Percentiles rank a stretch among this genome's conserved stretches.
These are phyloP conservation scores for Suhomyces canberraensis DNA, from an alignment of 805 yeast genomes.

Conservation along the genomic window DNA sequence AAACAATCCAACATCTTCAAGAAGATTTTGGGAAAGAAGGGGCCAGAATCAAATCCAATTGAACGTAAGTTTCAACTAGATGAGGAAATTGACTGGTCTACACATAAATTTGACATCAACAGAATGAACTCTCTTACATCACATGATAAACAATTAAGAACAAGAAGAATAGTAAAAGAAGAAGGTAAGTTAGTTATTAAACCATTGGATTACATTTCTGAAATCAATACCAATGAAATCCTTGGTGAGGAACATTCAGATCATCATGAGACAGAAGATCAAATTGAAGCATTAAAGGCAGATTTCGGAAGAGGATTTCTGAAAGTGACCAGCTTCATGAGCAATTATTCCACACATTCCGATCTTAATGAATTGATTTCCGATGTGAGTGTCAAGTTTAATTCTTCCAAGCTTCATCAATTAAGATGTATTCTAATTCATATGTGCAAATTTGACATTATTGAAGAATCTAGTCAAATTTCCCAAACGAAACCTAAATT, in stretches of 20 bases:
- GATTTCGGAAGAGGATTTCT: constrained; percentile 4
- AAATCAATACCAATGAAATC: constrained; percentile 40
- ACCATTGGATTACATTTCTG: constrained; percentile 41
- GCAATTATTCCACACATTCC: constrained; percentile 21
- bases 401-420: constrained; percentile 44
- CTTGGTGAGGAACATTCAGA: constrained; percentile 14
- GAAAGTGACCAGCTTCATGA: constrained; percentile 33
- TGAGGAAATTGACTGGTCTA: constrained; percentile 37
- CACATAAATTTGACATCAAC: constrained; percentile 44
- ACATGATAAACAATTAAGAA: constrained; percentile 66
- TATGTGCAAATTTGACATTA: constrained; percentile 60
- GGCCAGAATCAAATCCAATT: constrained; percentile 25
- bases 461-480: constrained; percentile 36
- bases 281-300: constrained; percentile 9
- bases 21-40: constrained; percentile 35
- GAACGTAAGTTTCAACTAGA: constrained; percentile 32
- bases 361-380: constrained; percentile 42
- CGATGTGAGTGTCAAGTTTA: constrained; percentile 40
- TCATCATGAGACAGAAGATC: constrained; percentile 6
- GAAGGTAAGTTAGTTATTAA: constrained; percentile 39
- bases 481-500: constrained; percentile 40
- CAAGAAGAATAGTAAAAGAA: constrained; percentile 49
- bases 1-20: constrained; percentile 45
- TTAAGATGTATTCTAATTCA: constrained; percentile 62
- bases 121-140: constrained; percentile 20